phyloP scores from a whole-genome alignment of 345 rosid genomes.

The Crucihimalaya himalaica region DNA sequence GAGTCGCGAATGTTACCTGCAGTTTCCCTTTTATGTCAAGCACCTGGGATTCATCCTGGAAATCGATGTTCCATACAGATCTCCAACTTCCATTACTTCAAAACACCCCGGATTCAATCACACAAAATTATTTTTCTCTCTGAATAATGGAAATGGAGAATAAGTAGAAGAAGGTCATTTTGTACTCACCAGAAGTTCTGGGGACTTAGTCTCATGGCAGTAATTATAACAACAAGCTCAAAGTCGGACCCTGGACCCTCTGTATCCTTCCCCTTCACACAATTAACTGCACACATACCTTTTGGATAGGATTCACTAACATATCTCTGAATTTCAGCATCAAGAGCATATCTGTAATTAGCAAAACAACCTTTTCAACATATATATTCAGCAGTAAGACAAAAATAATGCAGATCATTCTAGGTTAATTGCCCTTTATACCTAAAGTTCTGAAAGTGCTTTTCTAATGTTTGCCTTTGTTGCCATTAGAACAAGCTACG shows the following conservation, averaged over 20 bases:
- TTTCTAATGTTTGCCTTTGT: neutral
- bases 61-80: conserved; percentile 81
- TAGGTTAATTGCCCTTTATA: neutral
- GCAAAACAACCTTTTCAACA: conserved; percentile 25
- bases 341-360: conserved; percentile 72
- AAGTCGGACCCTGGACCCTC: conserved; percentile 88
- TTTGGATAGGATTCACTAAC: conserved; percentile 90
- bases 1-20: conserved; percentile 58
- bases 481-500: conserved; percentile 6
- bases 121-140: neutral
- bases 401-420: neutral
- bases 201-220: conserved; percentile 84
- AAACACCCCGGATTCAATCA: conserved; percentile 31
- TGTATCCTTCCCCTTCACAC: conserved; percentile 72
- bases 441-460: neutral
- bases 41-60: conserved; percentile 73
- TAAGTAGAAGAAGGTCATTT: conserved; percentile 5
- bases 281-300: conserved; percentile 80
- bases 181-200: conserved; percentile 87
- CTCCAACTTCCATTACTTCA: conserved; percentile 96
- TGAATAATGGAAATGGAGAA: conserved; percentile 2
- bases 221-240: conserved; percentile 85
- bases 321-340: conserved; percentile 80
- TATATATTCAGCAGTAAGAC: neutral
- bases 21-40: conserved; percentile 74